Evolutionary conservation across 129 eudicot genomes (phyloP), one percentile per base, ranked within the genome.

Genomic region (Flaveria linearis): DNA sequence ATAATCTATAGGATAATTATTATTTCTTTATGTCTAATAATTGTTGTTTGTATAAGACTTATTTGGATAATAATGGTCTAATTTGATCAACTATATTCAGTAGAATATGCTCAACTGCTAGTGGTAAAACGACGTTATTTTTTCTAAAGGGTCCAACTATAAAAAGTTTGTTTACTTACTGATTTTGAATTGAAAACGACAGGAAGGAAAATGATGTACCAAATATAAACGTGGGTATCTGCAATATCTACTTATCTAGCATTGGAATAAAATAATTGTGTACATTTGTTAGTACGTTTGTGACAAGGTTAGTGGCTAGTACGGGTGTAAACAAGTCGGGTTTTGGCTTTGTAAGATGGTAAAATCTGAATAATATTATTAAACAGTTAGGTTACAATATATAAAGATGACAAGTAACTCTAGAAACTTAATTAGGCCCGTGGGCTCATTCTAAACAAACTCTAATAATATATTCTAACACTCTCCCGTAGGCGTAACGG

Each of bases 41-140:
- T 45, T 60, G 13, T 47, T 46, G 63, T 78, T 56, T 71, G 28
- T 62, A 62, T 62, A 16, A 28, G 68, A 62, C 28, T 12, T 62
- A 28, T 28, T 1, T 14, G 11, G 68, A 62, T 26, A 28, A 28
- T 1, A 62, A 28, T 62, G 42, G 20, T 62, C 43, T 28, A 62
- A 14, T 58, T 56, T 62, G 68, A 62, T 62, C 68, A 62, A 26
- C 18, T 17, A 62, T 26, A 25, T 60, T 36, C 5, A 25, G 66
- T 13, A 23, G 41, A 11, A 60, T 58, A 58, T 60, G 64, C 28
- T 57, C 64, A 57, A 57, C 28, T 57, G 7, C 30, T 57, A 25
- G n/a, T 25, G 5, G 15, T 23, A 15, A 58, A 58, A 22, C 5
- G 4, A 58, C 1, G 65, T 23, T 58, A 58, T 58, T 10, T 58